Conservation (phyloP, 495 filamentous ascomycete genomes). For the Aspergillus mulundensis region DNA sequence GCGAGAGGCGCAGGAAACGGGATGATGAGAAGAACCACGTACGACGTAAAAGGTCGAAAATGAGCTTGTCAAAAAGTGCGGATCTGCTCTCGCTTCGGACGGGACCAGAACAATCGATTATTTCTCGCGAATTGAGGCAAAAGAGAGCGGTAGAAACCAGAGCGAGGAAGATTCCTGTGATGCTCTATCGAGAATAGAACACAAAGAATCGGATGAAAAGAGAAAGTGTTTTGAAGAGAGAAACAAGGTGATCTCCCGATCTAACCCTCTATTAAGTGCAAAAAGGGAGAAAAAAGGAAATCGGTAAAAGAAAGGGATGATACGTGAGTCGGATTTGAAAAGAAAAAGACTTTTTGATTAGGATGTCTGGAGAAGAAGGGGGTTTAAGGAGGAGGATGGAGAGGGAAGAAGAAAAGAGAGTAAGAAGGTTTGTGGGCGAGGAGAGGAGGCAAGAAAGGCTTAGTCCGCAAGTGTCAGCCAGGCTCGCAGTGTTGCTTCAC, state of each 20-base stretch:
- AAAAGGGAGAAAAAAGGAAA: conserved; percentile 30
- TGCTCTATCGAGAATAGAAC: conserved; percentile 19
- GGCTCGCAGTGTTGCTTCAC: background rate
- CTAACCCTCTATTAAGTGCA: conserved; percentile 31
- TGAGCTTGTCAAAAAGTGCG: conserved; percentile 10
- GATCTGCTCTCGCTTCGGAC: conserved; percentile 10
- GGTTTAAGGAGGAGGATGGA: conserved; percentile 30
- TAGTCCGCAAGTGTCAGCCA: conserved; percentile 19
- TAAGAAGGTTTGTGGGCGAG: conserved; percentile 32
- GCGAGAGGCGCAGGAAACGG: conserved; percentile 13
- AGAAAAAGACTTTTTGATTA: conserved; percentile 18
- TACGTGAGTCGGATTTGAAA: conserved; percentile 39
- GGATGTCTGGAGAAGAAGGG: conserved; percentile 16
- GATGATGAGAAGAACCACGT: conserved; percentile 9
- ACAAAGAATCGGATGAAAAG: conserved; percentile 14
- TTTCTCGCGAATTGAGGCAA: conserved; percentile 17
- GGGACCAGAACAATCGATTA: conserved; percentile 9
- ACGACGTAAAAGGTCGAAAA: conserved; percentile 8
- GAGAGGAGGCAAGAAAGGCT: conserved; percentile 30
- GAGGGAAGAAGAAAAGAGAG: conserved; percentile 18
- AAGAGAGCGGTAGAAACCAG: conserved; percentile 7
- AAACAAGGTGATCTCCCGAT: conserved; percentile 28
- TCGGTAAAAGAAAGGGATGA: conserved; percentile 32
- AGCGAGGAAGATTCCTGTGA: conserved; percentile 15
- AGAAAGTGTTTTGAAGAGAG: conserved; percentile 18